A percentile compares a stretch with the other conserved stretches of the same genome.
These are phyloP conservation scores for Annulohypoxylon maeteangense DNA, from an alignment of 495 filamentous ascomycete species.

Conservation along the genomic window DNA sequence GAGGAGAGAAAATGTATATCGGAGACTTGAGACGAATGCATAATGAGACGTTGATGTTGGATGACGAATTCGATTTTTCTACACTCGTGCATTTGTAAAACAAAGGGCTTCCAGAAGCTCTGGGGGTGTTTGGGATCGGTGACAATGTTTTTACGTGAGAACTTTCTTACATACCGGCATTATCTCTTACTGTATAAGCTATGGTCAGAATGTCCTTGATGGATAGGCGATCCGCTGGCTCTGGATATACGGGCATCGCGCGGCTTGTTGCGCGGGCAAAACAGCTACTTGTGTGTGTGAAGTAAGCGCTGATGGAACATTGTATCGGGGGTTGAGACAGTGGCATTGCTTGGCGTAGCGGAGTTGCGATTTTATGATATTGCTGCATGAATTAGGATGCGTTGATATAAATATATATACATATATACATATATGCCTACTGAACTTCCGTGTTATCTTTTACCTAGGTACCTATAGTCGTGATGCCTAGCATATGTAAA, in stretches of 20 bases:
- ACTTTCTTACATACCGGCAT: not conserved
- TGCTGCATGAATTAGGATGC: slow-evolving; percentile 11
- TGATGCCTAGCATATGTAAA: no score
- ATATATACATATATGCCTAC: not conserved
- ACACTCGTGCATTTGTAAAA: not conserved
- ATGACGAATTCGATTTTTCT: slow-evolving; percentile 23
- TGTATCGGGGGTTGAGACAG: slow-evolving; percentile 3
- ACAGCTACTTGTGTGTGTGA: not conserved
- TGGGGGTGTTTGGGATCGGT: not conserved
- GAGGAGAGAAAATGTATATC: slow-evolving; percentile 15
- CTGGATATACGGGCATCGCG: not conserved
- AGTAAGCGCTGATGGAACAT: not conserved
- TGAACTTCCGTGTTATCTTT: not conserved
- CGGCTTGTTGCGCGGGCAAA: not conserved
- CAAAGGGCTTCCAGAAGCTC: not conserved
- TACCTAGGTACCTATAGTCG: no score
- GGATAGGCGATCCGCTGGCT: slow-evolving; percentile 18
- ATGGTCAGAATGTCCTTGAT: not conserved
- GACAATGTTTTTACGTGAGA: slow-evolving; percentile 4
- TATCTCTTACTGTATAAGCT: not conserved
- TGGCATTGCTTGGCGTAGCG: slow-evolving; percentile 33
- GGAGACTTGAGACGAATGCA: slow-evolving; percentile 25
- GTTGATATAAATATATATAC: not conserved
- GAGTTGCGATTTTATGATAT: slow-evolving; percentile 11
- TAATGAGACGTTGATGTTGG: slow-evolving; percentile 25